Evolutionary conservation across 2,329 filamentous ascomycete genomes (phyloP).

Genomic region (Rhytidhysteron rufulum): DNA sequence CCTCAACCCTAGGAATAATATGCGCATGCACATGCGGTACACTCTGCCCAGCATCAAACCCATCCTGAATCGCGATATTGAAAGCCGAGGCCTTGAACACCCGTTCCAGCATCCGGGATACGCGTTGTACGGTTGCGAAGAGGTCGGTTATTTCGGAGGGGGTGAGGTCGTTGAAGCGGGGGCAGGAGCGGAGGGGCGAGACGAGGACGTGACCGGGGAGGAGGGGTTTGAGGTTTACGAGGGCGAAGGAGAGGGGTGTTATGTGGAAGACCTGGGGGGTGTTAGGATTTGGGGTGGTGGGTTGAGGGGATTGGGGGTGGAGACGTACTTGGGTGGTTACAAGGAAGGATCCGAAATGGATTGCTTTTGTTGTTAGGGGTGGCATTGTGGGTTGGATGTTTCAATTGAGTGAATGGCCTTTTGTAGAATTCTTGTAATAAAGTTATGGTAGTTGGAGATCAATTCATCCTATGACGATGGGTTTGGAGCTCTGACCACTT

Average conservation of each 20-base stretch:
- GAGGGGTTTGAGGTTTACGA: slow-evolving; percentile 94
- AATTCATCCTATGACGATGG: no score
- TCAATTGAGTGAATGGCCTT: no score
- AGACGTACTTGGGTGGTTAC: slow-evolving; percentile 66
- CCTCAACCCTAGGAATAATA: slow-evolving; percentile 69
- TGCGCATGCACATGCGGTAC: slow-evolving; percentile 93
- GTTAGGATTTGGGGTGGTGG: slow-evolving; percentile 4
- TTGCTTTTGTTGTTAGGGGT: slow-evolving; percentile 27
- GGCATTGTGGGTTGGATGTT: slow-evolving; percentile 11
- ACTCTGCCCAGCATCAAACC: slow-evolving; percentile 83
- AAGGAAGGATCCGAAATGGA: slow-evolving; percentile 73
- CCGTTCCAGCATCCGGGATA: slow-evolving; percentile 69
- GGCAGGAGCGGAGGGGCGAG: slow-evolving; percentile 66
- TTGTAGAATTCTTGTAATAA: no score
- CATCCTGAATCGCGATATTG: slow-evolving; percentile 95
- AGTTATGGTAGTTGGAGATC: no score
- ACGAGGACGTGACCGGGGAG: slow-evolving; percentile 91
- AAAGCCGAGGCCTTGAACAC: slow-evolving; percentile 67
- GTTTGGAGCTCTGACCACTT: no score
- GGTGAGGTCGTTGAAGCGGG: slow-evolving; percentile 71
- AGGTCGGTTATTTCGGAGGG: slow-evolving; percentile 74
- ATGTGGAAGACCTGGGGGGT: slow-evolving; percentile 75
- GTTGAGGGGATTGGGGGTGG: neutral
- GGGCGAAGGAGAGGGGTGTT: slow-evolving; percentile 74
- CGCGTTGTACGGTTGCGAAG: slow-evolving; percentile 78